Evolutionary conservation across 2,329 filamentous ascomycete species (phyloP).

Genomic region (Basipetospora chlamydospora): DNA sequence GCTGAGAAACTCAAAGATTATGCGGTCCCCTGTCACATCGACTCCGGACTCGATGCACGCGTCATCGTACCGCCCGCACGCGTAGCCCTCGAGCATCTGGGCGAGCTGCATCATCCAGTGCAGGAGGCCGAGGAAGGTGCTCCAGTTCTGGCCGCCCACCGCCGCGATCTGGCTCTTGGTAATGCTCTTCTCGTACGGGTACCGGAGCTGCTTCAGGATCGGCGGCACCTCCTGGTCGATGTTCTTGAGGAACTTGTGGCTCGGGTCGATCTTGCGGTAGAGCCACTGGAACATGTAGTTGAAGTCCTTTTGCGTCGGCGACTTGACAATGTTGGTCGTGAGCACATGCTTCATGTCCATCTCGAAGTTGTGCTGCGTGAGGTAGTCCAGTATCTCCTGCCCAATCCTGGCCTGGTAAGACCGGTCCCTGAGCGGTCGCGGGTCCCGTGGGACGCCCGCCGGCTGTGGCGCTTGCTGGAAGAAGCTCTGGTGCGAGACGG

Average conservation of each 20-base stretch:
- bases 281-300: conserved; percentile 97
- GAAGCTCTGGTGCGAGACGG: conserved; percentile 76
- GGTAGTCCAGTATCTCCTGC: conserved; percentile 80
- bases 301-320: conserved; percentile 96
- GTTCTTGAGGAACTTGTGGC: conserved; percentile 82
- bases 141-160: conserved; percentile 94
- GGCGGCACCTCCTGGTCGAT: conserved; percentile 93
- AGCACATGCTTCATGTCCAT: conserved; percentile 93
- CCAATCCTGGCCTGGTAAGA: conserved; percentile 70
- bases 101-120: conserved; percentile 99
- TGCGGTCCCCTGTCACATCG: conserved; percentile 77
- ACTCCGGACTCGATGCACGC: conserved; percentile 78
- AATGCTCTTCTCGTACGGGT: conserved; percentile 89
- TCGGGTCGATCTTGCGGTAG: conserved; percentile 89
- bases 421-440: conserved; percentile 70
- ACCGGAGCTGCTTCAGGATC: conserved; percentile 82
- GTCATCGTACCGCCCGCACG: conserved; percentile 68
- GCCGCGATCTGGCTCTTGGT: conserved; percentile 92
- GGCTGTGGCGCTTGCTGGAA: conserved; percentile 76
- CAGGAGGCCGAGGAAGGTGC: conserved; percentile 78
- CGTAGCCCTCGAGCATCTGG: conserved; percentile 81
- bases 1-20: conserved; percentile 87
- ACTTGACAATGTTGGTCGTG: conserved; percentile 81
- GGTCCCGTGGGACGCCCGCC: conserved; percentile 73
- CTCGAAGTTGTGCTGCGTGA: conserved; percentile 89